These are phyloP conservation scores for Escallonia rubra DNA, from an alignment of 129 eudicot genomes.

Conservation along the genomic window DNA sequence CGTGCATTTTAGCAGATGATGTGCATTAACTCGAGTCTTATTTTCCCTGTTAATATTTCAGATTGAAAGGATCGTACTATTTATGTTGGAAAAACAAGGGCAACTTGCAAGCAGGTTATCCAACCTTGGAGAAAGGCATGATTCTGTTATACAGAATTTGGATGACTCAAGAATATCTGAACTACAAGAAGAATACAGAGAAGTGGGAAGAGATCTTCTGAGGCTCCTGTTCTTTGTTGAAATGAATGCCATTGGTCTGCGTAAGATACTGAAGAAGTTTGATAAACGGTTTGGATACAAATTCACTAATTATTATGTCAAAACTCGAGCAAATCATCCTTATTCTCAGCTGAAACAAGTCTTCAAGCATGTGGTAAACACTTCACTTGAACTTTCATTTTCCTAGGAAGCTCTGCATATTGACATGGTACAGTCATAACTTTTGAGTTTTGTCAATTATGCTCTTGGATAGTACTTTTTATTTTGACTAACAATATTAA, in stretches of 20 bases:
- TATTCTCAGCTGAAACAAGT: slow-evolving; percentile 65
- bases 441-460: no score
- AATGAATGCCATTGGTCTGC: slow-evolving; percentile 55
- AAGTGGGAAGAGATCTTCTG: slow-evolving; percentile 52
- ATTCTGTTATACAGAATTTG: slow-evolving; percentile 10
- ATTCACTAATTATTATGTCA: slow-evolving; percentile 55
- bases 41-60: slow-evolving; percentile 18
- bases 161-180: slow-evolving; percentile 8
- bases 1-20: not conserved
- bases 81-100: slow-evolving; percentile 47
- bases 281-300: slow-evolving; percentile 55
- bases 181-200: slow-evolving; percentile 44
- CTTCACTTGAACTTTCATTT: not conserved
- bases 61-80: slow-evolving; percentile 54
- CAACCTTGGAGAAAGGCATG: slow-evolving; percentile 30
- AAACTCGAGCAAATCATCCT: slow-evolving; percentile 69
- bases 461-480: no score
- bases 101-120: slow-evolving; percentile 47
- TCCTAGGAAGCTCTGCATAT: no score
- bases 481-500: no score
- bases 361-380: slow-evolving; percentile 58
- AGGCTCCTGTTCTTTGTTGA: slow-evolving; percentile 58
- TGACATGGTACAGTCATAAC: no score
- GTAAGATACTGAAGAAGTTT: slow-evolving; percentile 61
- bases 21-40: not conserved